Evolutionary conservation across 306 rosid genomes (phyloP).

Genomic region (Cercis canadensis): DNA sequence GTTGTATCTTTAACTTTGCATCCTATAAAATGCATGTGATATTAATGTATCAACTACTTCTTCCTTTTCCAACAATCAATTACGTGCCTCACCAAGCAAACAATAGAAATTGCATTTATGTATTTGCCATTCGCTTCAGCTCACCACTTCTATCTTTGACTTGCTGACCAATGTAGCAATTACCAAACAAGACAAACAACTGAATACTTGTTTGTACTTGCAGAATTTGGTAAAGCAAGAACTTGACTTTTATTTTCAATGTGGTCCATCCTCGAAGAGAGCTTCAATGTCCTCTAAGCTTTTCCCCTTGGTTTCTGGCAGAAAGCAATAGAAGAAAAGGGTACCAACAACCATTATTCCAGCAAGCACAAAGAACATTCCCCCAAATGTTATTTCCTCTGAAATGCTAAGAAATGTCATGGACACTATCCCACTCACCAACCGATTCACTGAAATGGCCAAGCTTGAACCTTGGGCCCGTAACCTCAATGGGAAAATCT

Average conservation of each 20-base stretch:
- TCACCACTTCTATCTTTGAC: too few relatives aligned
- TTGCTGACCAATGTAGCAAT: too few relatives aligned
- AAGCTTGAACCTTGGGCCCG: constrained; percentile 61
- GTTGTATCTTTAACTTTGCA: too few relatives aligned
- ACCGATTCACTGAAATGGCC: constrained; percentile 59
- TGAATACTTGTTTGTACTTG: too few relatives aligned
- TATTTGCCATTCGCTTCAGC: constrained; percentile 10
- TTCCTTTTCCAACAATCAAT: constrained; percentile 1
- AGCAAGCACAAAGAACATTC: constrained; percentile 60
- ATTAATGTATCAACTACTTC: constrained; percentile 11
- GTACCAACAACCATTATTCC: constrained; percentile 64
- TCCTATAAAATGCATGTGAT: not conserved
- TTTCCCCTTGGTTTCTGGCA: constrained; percentile 50
- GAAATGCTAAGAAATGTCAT: constrained; percentile 71
- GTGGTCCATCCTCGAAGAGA: constrained; percentile 53
- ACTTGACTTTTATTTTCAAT: too few relatives aligned
- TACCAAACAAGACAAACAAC: too few relatives aligned
- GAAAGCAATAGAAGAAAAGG: constrained; percentile 63
- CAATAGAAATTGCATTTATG: constrained; percentile 1
- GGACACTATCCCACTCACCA: constrained; percentile 74
- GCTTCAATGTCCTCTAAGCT: not conserved
- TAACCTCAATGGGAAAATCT: constrained; percentile 56
- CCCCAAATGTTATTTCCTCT: constrained; percentile 65
- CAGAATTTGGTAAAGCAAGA: too few relatives aligned
- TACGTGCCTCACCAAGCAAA: constrained; percentile 4